These are phyloP conservation scores for Monilinia polystroma DNA, from an alignment of 2,329 filamentous ascomycete genomes.

Conservation along the genomic window DNA sequence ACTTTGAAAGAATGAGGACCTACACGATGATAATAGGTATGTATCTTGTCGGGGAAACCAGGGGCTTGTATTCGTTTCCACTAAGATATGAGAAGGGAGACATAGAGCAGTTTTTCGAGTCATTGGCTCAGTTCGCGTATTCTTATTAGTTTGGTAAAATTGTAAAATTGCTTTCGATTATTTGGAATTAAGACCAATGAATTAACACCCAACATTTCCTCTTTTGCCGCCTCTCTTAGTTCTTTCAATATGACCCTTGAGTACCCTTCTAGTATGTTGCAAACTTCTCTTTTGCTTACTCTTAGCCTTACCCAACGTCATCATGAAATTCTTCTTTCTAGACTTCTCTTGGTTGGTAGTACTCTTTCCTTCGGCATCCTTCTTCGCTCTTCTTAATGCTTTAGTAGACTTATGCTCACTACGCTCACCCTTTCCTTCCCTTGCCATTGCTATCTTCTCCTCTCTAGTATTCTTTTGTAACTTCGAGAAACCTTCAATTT, in stretches of 20 bases:
- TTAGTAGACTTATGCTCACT: constrained; percentile 83
- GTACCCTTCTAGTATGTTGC: constrained; percentile 75
- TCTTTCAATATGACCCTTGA: constrained; percentile 79
- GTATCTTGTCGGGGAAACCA: not conserved
- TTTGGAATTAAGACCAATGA: constrained; percentile 1
- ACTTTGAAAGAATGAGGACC: not conserved
- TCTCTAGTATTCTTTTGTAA: constrained; percentile 86
- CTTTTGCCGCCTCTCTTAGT: constrained; percentile 81
- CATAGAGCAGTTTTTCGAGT: not conserved
- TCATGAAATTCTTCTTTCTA: constrained; percentile 96
- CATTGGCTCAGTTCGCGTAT: not conserved
- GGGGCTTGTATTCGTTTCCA: not conserved
- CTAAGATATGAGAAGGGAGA: not conserved
- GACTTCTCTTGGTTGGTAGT: constrained; percentile 97
- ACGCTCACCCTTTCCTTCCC: constrained; percentile 75
- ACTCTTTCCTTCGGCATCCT: constrained; percentile 86
- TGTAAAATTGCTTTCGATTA: constrained; percentile 11
- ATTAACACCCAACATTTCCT: constrained; percentile 56
- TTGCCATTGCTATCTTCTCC: constrained; percentile 79
- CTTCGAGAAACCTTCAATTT: constrained; percentile 83
- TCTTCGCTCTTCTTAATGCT: constrained; percentile 81
- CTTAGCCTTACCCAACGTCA: constrained; percentile 96
- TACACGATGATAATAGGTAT: not conserved
- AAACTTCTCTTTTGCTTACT: constrained; percentile 93
- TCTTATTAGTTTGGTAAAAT: not conserved